phyloP scores from a whole-genome alignment of 495 filamentous ascomycete species.

The Xylaria castorea region DNA sequence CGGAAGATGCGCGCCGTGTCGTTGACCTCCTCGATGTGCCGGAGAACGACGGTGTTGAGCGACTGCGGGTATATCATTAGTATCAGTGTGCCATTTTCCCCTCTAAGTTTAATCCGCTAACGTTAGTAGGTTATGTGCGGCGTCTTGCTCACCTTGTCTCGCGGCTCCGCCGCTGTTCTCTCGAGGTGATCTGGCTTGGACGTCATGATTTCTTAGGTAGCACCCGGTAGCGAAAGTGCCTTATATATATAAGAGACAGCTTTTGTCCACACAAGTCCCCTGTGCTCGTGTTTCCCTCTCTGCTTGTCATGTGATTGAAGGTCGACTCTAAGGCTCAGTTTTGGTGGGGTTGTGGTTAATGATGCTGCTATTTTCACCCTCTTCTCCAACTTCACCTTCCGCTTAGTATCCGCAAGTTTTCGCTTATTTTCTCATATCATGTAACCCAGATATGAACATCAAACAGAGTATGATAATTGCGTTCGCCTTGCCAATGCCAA shows the following conservation, averaged over 20 bases:
- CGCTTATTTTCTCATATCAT: neutral
- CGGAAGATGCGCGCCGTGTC: constrained; percentile 49
- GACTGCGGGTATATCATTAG: constrained; percentile 34
- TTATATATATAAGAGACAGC: neutral
- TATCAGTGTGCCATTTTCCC: neutral
- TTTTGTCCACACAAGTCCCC: neutral
- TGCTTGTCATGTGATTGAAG: neutral
- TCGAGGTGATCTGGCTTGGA: constrained; percentile 54
- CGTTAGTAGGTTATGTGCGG: neutral
- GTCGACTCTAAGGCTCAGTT: neutral
- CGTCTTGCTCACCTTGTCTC: constrained; percentile 55
- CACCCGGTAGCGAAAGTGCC: neutral
- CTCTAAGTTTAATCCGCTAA: neutral
- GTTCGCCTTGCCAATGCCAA: neutral
- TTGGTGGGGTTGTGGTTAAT: constrained; percentile 4
- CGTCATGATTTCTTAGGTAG: neutral
- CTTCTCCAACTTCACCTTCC: constrained; percentile 1
- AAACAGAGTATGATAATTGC: neutral
- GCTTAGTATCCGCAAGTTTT: neutral
- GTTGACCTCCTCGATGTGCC: constrained; percentile 42
- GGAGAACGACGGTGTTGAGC: constrained; percentile 48
- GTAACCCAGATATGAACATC: neutral
- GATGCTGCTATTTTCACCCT: neutral
- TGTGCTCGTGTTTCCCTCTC: neutral
- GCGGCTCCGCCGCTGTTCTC: constrained; percentile 75